Percentiles rank a stretch among this genome's conserved stretches.
Conservation (phyloP, 1,139 yeast genomes). For the Protomyces macrosporus region DNA sequence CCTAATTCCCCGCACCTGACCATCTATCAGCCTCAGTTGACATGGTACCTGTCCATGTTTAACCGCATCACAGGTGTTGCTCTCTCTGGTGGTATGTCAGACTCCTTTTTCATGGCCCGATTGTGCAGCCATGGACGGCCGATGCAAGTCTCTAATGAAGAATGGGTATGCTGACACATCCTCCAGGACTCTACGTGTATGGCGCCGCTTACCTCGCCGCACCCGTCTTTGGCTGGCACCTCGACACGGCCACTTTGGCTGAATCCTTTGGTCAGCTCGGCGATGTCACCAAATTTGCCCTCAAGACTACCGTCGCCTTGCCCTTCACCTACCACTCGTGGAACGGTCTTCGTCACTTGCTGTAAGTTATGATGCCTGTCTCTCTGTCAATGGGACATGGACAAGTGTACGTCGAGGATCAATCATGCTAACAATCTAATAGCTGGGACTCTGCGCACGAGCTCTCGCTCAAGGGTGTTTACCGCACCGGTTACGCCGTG, state of each 20-base stretch:
- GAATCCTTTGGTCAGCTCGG: constrained; percentile 51
- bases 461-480: constrained; percentile 44
- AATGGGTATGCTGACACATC: neutral
- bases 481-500: constrained; percentile 84
- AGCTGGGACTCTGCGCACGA: constrained; percentile 27
- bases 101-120: neutral
- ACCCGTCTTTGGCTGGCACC: constrained; percentile 52
- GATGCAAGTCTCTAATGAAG: constrained; percentile 32
- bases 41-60: constrained; percentile 69
- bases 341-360: constrained; percentile 86
- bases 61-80: constrained; percentile 89
- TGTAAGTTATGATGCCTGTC: constrained; percentile 35
- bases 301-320: constrained; percentile 66
- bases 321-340: constrained; percentile 82
- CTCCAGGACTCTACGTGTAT: constrained; percentile 53
- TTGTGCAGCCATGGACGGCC: neutral
- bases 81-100: constrained; percentile 54
- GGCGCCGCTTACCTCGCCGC: constrained; percentile 71
- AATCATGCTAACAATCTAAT: neutral
- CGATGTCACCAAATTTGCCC: constrained; percentile 51
- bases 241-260: constrained; percentile 61
- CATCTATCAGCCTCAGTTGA: constrained; percentile 84
- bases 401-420: neutral
- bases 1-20: constrained; percentile 88
- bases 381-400: neutral